These are phyloP conservation scores for Neurospora sp. DNA, from an alignment of 495 filamentous ascomycete genomes.

Conservation along the genomic window DNA sequence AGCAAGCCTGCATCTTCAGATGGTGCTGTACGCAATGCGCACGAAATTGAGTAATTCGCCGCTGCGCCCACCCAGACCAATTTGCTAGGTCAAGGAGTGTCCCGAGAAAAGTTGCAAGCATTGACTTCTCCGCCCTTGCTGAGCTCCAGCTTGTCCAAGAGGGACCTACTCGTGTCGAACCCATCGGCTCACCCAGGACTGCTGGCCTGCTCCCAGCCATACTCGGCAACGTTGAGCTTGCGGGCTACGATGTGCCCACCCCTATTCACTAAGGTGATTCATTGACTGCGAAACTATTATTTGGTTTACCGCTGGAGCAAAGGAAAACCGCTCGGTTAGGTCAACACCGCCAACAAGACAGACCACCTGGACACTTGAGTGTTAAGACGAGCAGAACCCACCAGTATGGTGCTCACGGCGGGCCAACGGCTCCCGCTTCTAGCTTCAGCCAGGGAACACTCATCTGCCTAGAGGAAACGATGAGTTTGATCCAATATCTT, in stretches of 20 bases:
- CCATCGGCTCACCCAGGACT: slow-evolving; percentile 54
- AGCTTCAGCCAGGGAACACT: no score
- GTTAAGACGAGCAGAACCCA: no score
- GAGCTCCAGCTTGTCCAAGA: slow-evolving; percentile 50
- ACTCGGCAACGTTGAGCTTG: slow-evolving; percentile 62
- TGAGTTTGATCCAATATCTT: not conserved
- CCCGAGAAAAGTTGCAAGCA: not conserved
- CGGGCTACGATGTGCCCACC: slow-evolving; percentile 55
- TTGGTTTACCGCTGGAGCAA: no score
- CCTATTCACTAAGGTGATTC: slow-evolving; percentile 46
- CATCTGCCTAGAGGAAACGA: not conserved
- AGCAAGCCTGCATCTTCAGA: slow-evolving; percentile 58
- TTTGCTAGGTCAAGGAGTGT: not conserved
- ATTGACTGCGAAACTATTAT: no score
- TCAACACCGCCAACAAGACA: no score
- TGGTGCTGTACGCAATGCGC: not conserved
- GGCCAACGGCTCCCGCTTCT: no score
- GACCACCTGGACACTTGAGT: no score
- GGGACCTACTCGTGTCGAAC: slow-evolving; percentile 40
- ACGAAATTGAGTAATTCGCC: not conserved
- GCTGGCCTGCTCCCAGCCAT: slow-evolving; percentile 81
- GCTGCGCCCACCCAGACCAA: not conserved
- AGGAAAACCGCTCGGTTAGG: no score
- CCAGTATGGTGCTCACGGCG: no score
- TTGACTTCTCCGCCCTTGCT: slow-evolving; percentile 47